Evolutionary conservation across 352 stramenopile genomes (phyloP).

Genomic region (Plasmopara halstedii): DNA sequence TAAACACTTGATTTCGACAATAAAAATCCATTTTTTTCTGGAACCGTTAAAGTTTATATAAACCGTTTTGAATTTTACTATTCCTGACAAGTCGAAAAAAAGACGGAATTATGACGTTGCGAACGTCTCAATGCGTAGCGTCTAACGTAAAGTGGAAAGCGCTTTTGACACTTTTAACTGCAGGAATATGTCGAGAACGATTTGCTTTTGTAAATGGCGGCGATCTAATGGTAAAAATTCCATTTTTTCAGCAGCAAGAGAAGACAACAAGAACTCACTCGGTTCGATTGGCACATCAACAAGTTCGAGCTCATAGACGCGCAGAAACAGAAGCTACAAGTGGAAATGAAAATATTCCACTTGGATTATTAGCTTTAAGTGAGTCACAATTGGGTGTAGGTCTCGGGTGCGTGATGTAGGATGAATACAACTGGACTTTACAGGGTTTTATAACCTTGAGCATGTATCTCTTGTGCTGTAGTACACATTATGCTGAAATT

Average conservation of each 20-base stretch:
- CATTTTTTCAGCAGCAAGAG: slow-evolving; percentile 17
- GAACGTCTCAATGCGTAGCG: too few relatives aligned
- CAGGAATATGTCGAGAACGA: too few relatives aligned
- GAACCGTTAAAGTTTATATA: too few relatives aligned
- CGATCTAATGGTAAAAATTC: slow-evolving; percentile 19
- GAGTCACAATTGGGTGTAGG: slow-evolving; percentile 62
- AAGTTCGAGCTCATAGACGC: slow-evolving; percentile 40
- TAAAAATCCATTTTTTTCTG: too few relatives aligned
- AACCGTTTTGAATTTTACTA: too few relatives aligned
- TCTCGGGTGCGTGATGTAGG: slow-evolving; percentile 34
- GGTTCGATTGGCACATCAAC: slow-evolving; percentile 25
- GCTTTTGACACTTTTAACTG: too few relatives aligned
- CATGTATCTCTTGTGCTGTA: slow-evolving; percentile 18
- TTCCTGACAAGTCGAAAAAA: too few relatives aligned
- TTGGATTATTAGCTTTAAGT: slow-evolving; percentile 36
- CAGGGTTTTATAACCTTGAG: too few relatives aligned
- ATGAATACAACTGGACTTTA: not conserved
- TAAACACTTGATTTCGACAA: too few relatives aligned
- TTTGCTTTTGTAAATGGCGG: not conserved
- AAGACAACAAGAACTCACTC: not conserved
- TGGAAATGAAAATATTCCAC: slow-evolving; percentile 10
- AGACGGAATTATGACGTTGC: too few relatives aligned
- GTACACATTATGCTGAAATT: slow-evolving; percentile 79
- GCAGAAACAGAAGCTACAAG: slow-evolving; percentile 11
- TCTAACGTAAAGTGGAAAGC: too few relatives aligned